Evolutionary conservation across 164 flowering plant species (phyloP).

Genomic region (Akebia trifoliata): DNA sequence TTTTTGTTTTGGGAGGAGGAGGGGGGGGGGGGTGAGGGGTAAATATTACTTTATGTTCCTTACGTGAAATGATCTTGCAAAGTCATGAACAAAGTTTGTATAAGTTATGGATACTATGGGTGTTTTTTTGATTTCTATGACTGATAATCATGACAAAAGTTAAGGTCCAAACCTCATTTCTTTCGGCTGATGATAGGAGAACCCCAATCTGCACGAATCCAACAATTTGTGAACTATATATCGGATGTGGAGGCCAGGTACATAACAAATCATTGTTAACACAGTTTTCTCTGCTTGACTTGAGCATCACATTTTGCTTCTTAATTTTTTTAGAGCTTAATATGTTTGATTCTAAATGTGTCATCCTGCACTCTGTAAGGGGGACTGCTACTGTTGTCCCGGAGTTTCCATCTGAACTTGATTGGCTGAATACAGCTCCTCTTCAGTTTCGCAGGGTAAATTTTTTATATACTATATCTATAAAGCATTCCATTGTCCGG

Average conservation of each 20-base stretch:
- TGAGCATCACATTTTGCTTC: not conserved
- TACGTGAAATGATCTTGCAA: too few relatives aligned
- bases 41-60: not conserved
- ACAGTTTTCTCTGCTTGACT: conserved; percentile 5
- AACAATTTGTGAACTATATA: conserved; percentile 78
- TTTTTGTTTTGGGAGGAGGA: not conserved
- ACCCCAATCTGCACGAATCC: conserved; percentile 42
- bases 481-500: not conserved
- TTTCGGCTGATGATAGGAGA: conserved; percentile 36
- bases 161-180: not conserved
- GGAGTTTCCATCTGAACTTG: conserved; percentile 87
- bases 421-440: conserved; percentile 90
- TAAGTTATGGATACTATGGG: too few relatives aligned
- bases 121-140: too few relatives aligned
- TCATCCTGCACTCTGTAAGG: conserved; percentile 30
- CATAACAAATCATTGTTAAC: not conserved
- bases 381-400: conserved; percentile 61
- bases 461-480: not conserved
- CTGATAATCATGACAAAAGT: conserved; percentile 6
- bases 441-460: conserved; percentile 74
- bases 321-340: not conserved
- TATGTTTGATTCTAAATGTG: conserved; percentile 13
- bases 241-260: conserved; percentile 76
- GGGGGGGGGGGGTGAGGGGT: not conserved
- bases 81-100: too few relatives aligned